These are phyloP conservation scores for Fusarium papillatum DNA, from an alignment of 2,329 filamentous ascomycete genomes.

Conservation along the genomic window DNA sequence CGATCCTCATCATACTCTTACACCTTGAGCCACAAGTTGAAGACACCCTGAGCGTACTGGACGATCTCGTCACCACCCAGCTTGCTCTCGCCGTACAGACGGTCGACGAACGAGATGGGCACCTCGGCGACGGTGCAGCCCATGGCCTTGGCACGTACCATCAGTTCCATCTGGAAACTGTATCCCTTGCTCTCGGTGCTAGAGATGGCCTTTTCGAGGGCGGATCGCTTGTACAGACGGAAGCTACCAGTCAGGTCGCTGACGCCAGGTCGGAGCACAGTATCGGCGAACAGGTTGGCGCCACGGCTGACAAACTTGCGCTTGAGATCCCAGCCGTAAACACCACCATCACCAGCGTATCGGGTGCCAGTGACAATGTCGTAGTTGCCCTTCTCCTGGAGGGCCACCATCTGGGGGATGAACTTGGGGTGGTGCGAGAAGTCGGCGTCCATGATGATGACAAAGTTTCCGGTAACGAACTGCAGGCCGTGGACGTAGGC, in stretches of 20 bases:
- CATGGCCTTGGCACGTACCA: constrained; percentile 97
- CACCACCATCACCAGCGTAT: constrained; percentile 90
- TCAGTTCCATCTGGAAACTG: constrained; percentile 99
- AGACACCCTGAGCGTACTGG: constrained; percentile 91
- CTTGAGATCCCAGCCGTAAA: constrained; percentile 97
- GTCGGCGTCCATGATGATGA: constrained; percentile 99
- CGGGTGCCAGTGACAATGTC: constrained; percentile 98
- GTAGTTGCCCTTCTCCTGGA: constrained; percentile 83
- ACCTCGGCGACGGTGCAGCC: constrained; percentile 95
- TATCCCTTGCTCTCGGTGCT: constrained; percentile 97
- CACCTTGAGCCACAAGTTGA: constrained; percentile 84
- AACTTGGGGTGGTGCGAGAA: constrained; percentile 99
- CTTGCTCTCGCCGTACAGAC: constrained; percentile 96
- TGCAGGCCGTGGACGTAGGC: constrained; percentile 96
- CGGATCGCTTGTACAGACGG: constrained; percentile 91
- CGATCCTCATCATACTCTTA: constrained; percentile 50
- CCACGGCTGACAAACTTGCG: constrained; percentile 87
- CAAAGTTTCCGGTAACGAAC: constrained; percentile 91
- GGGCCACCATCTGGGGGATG: constrained; percentile 92
- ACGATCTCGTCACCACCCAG: constrained; percentile 96
- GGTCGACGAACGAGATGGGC: constrained; percentile 96
- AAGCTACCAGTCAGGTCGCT: constrained; percentile 97
- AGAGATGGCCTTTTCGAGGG: constrained; percentile 90
- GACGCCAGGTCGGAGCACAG: constrained; percentile 91
- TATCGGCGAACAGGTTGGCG: constrained; percentile 96